A percentile compares a stretch with the other conserved stretches of the same genome.
Evolutionary conservation across 2,329 filamentous ascomycete species (phyloP).

Genomic region (Fonsecaea nubica): DNA sequence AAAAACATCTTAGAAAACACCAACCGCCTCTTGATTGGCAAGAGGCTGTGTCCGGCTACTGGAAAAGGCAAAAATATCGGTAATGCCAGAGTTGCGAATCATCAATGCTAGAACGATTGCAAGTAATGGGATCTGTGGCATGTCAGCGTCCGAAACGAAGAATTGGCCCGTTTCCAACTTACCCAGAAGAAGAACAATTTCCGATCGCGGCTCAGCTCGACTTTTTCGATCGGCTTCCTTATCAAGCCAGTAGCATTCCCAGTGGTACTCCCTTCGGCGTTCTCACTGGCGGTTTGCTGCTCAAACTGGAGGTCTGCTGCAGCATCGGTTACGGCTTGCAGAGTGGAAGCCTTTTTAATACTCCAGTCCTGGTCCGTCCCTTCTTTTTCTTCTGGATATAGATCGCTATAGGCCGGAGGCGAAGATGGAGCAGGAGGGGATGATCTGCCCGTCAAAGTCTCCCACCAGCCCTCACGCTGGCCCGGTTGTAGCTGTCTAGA

Average conservation of each 20-base stretch:
- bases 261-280: not conserved
- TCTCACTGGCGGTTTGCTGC: slow-evolving; percentile 6
- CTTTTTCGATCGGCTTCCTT: slow-evolving; percentile 49
- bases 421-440: slow-evolving; percentile 57
- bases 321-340: slow-evolving; percentile 53
- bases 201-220: slow-evolving; percentile 53
- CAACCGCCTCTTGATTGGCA: slow-evolving; percentile 15
- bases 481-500: slow-evolving; percentile 59
- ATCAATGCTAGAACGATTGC: slow-evolving; percentile 54
- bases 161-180: slow-evolving; percentile 41
- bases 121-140: slow-evolving; percentile 54
- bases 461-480: slow-evolving; percentile 66
- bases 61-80: slow-evolving; percentile 23
- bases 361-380: slow-evolving; percentile 49
- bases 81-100: slow-evolving; percentile 46
- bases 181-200: slow-evolving; percentile 64
- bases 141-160: slow-evolving; percentile 32
- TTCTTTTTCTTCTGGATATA: slow-evolving; percentile 65
- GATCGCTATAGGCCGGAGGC: slow-evolving; percentile 79
- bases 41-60: slow-evolving; percentile 4
- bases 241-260: not conserved
- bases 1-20: slow-evolving; percentile 19
- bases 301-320: slow-evolving; percentile 53
- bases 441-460: slow-evolving; percentile 63
- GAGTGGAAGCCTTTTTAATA: slow-evolving; percentile 52